These are phyloP conservation scores for Sordaria brevicollis DNA, from an alignment of 495 filamentous ascomycete genomes.

Conservation along the genomic window DNA sequence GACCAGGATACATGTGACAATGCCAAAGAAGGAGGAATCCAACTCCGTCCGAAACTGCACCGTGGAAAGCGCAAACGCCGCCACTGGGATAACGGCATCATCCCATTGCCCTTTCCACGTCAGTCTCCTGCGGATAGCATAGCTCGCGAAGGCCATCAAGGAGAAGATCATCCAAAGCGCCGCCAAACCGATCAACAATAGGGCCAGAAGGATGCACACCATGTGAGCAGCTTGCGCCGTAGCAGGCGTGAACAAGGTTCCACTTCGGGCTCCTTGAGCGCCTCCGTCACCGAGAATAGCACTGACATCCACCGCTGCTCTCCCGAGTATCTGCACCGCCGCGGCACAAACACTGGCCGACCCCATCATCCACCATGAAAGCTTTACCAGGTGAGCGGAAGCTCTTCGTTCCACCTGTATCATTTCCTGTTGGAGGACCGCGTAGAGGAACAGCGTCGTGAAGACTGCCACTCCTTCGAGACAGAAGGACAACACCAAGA, in stretches of 20 bases:
- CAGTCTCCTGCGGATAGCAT: background rate
- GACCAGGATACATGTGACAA: slow-evolving; percentile 3
- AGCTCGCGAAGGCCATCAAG: background rate
- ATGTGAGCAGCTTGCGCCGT: background rate
- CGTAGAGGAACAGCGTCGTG: background rate
- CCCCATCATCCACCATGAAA: slow-evolving; percentile 5
- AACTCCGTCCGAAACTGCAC: slow-evolving; percentile 1
- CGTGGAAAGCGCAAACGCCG: background rate
- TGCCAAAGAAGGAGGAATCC: slow-evolving; percentile 3
- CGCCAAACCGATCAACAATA: slow-evolving; percentile 6
- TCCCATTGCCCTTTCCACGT: slow-evolving; percentile 5
- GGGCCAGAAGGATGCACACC: slow-evolving; percentile 1
- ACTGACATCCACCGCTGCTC: background rate
- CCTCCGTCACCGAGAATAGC: background rate
- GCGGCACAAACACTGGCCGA: slow-evolving; percentile 4
- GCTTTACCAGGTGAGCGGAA: background rate
- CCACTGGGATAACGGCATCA: background rate
- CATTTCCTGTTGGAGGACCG: slow-evolving; percentile 8
- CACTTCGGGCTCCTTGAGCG: background rate
- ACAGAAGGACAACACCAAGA: slow-evolving; percentile 4
- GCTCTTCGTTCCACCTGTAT: slow-evolving; percentile 6
- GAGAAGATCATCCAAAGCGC: slow-evolving; percentile 1
- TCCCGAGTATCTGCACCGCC: slow-evolving; percentile 4
- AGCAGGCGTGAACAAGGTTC: background rate
- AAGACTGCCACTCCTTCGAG: background rate